A percentile compares a stretch with the other conserved stretches of the same genome.
Evolutionary conservation across 495 filamentous ascomycete species (phyloP).

Genomic region (Podospora bellae-mahoneyi): DNA sequence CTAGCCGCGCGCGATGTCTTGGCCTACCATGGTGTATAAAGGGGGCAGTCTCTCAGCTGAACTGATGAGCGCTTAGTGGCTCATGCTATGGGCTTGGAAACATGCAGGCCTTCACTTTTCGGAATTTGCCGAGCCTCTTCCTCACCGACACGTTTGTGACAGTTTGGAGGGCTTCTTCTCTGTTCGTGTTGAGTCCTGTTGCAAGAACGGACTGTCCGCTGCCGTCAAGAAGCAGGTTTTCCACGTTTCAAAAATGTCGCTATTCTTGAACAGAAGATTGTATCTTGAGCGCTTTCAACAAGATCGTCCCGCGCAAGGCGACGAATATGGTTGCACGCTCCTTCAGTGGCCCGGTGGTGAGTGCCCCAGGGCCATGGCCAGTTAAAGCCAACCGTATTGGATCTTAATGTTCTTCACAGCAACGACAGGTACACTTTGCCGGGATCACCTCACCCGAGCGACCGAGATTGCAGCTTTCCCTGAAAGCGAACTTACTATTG

Average conservation of each 20-base stretch:
- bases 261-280: background rate
- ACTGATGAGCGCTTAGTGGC: background rate
- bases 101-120: background rate
- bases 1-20: background rate
- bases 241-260: background rate
- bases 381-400: background rate
- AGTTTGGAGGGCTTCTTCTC: background rate
- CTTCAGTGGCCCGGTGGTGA: background rate
- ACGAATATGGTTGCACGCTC: background rate
- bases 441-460: background rate
- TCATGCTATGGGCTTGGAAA: background rate
- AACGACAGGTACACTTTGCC: background rate
- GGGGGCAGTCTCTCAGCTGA: background rate
- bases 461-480: background rate
- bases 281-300: background rate
- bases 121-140: slow-evolving; percentile 1
- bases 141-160: background rate
- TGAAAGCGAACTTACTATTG: background rate
- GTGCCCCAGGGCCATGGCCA: background rate
- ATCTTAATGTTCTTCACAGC: background rate
- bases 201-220: background rate
- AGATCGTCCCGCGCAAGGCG: background rate
- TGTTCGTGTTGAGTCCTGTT: background rate
- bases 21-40: background rate
- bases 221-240: background rate